These are phyloP conservation scores for Plantago major DNA, from an alignment of 257 asterid genomes.

Conservation along the genomic window DNA sequence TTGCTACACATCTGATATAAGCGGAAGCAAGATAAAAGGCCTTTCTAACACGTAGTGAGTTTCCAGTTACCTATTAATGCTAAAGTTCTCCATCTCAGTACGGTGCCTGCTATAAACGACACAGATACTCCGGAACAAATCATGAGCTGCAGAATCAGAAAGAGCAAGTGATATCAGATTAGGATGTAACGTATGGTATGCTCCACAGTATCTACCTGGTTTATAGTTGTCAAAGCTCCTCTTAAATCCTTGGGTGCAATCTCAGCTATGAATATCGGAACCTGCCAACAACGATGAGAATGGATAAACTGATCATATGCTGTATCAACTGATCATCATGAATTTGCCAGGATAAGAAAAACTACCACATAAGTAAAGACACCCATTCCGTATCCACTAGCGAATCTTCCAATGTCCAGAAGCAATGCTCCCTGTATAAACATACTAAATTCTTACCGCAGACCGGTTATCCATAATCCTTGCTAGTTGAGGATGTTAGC, in stretches of 20 bases:
- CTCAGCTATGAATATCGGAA: slow-evolving; percentile 81
- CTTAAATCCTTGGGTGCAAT: slow-evolving; percentile 78
- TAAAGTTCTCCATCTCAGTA: slow-evolving; percentile 63
- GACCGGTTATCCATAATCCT: neutral
- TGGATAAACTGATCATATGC: neutral
- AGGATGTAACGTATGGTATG: neutral
- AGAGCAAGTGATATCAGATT: neutral
- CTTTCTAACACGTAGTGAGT: too few species aligned
- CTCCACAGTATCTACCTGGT: slow-evolving; percentile 47
- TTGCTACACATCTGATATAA: neutral
- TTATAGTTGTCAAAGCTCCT: slow-evolving; percentile 76
- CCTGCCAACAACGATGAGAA: slow-evolving; percentile 31
- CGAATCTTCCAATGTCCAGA: slow-evolving; percentile 75
- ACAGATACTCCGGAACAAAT: slow-evolving; percentile 71
- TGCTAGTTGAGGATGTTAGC: neutral
- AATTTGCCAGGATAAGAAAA: neutral
- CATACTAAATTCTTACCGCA: neutral
- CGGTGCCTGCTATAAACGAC: slow-evolving; percentile 77
- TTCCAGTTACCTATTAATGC: slow-evolving; percentile 52
- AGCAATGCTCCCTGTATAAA: slow-evolving; percentile 35
- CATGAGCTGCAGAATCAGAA: slow-evolving; percentile 54
- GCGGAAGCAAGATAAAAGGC: too few species aligned
- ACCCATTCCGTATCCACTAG: slow-evolving; percentile 91
- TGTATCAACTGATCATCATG: neutral
- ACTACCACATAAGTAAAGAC: slow-evolving; percentile 79